Percentiles rank a stretch among this genome's conserved stretches.
These are phyloP conservation scores for Colletotrichum gloeosporioides DNA, from an alignment of 2,329 filamentous ascomycete species.

Conservation along the genomic window DNA sequence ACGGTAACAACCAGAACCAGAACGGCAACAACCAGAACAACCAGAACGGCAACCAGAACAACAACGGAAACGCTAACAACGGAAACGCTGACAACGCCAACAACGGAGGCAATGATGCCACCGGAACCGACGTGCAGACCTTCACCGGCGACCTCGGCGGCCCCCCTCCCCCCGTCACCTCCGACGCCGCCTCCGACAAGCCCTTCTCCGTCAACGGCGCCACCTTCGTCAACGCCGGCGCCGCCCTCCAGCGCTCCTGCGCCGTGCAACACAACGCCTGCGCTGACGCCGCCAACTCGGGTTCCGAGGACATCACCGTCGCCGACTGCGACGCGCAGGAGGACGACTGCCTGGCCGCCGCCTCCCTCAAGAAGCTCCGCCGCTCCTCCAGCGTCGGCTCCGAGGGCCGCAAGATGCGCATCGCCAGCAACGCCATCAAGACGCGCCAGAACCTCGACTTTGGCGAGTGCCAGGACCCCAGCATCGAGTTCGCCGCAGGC, in stretches of 20 bases:
- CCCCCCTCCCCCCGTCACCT: constrained; percentile 45
- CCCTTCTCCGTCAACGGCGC: constrained; percentile 61
- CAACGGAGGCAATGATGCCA: constrained; percentile 7
- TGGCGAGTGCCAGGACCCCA: constrained; percentile 51
- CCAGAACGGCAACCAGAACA: neutral
- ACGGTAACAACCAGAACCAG: constrained; percentile 9
- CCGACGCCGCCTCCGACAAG: constrained; percentile 35
- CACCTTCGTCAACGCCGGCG: constrained; percentile 55
- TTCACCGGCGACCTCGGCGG: constrained; percentile 52
- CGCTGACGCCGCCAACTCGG: constrained; percentile 53
- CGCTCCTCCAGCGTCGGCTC: constrained; percentile 4
- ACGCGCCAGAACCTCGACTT: constrained; percentile 38
- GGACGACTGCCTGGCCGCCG: constrained; percentile 37
- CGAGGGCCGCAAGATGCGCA: constrained; percentile 17
- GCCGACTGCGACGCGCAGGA: constrained; percentile 50
- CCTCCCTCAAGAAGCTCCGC: constrained; percentile 19
- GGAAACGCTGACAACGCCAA: neutral
- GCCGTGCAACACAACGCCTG: constrained; percentile 57
- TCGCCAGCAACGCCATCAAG: constrained; percentile 19
- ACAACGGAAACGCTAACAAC: neutral
- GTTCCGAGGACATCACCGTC: constrained; percentile 38
- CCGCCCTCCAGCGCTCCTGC: constrained; percentile 54
- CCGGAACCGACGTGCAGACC: constrained; percentile 43
- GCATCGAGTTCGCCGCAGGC: constrained; percentile 53
- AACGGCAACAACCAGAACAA: neutral